Percentiles rank a stretch among this genome's conserved stretches.
Conservation (phyloP, 2,329 filamentous ascomycete species). For the Aspergillus pseudotamarii region DNA sequence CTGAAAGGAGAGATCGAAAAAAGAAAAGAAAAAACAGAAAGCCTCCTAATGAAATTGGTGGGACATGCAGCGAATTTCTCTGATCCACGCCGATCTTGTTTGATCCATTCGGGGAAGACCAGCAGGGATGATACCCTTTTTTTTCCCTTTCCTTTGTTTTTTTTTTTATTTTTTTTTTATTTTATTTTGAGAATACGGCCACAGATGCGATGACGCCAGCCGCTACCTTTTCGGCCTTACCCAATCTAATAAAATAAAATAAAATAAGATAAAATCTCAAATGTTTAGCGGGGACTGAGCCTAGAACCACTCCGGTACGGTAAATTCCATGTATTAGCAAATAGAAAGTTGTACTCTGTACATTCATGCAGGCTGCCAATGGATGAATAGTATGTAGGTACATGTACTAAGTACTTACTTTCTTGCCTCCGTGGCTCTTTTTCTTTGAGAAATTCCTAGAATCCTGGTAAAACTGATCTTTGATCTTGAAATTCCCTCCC, state of each 20-base stretch:
- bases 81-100: constrained; percentile 8
- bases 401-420: neutral
- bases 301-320: constrained; percentile 3
- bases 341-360: neutral
- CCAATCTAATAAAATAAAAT: neutral
- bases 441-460: neutral
- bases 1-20: neutral
- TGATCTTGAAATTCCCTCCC: neutral
- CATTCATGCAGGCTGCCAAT: neutral
- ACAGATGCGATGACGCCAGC: constrained; percentile 12
- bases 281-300: constrained; percentile 2
- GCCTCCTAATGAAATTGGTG: neutral
- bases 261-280: neutral
- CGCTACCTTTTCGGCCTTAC: neutral
- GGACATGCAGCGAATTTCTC: neutral
- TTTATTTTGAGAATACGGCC: neutral
- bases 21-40: neutral
- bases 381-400: neutral
- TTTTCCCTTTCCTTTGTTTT: neutral
- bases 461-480: neutral
- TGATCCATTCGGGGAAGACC: constrained; percentile 5
- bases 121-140: neutral
- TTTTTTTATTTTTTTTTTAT: neutral
- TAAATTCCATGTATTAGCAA: neutral
- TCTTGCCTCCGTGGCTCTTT: neutral